phyloP scores from a whole-genome alignment of 2,329 filamentous ascomycete genomes.

The Talaromyces sp. region DNA sequence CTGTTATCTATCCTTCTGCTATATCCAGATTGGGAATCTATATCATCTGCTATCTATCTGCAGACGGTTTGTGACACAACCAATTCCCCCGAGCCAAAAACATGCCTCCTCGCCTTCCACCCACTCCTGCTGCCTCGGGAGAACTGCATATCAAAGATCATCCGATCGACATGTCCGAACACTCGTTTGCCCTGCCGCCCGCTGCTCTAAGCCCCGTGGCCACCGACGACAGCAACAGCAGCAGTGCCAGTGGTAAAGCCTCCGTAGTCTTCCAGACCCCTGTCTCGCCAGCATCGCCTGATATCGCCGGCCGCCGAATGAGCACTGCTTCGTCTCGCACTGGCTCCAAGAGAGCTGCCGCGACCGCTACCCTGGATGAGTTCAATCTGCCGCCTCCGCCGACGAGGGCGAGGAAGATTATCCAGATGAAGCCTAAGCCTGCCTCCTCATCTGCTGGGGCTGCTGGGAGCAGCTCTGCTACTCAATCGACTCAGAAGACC shows the following conservation, averaged over 20 bases:
- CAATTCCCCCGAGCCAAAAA: neutral
- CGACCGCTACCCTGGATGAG: constrained; percentile 28
- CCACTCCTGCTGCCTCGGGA: constrained; percentile 31
- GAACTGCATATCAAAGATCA: constrained; percentile 32
- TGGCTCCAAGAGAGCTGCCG: constrained; percentile 28
- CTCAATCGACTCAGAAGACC: constrained; percentile 3
- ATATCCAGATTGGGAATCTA: neutral
- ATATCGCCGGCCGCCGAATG: constrained; percentile 17
- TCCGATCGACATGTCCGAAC: constrained; percentile 20
- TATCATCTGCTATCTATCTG: neutral
- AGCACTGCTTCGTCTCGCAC: constrained; percentile 24
- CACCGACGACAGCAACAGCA: constrained; percentile 6
- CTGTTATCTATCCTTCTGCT: neutral
- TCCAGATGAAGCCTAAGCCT: constrained; percentile 81
- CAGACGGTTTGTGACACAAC: neutral
- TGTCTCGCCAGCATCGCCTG: constrained; percentile 29
- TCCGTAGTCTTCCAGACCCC: constrained; percentile 22
- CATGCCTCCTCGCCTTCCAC: constrained; percentile 9
- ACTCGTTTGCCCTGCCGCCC: constrained; percentile 29
- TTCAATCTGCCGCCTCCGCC: constrained; percentile 89
- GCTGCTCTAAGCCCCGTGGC: constrained; percentile 26
- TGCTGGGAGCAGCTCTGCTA: constrained; percentile 14
- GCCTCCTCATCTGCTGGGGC: constrained; percentile 30
- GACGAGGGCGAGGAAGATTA: constrained; percentile 89
- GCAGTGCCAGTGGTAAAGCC: constrained; percentile 16